phyloP scores from a whole-genome alignment of 2,329 filamentous ascomycete genomes.

The Geoglossum cookeanum region DNA sequence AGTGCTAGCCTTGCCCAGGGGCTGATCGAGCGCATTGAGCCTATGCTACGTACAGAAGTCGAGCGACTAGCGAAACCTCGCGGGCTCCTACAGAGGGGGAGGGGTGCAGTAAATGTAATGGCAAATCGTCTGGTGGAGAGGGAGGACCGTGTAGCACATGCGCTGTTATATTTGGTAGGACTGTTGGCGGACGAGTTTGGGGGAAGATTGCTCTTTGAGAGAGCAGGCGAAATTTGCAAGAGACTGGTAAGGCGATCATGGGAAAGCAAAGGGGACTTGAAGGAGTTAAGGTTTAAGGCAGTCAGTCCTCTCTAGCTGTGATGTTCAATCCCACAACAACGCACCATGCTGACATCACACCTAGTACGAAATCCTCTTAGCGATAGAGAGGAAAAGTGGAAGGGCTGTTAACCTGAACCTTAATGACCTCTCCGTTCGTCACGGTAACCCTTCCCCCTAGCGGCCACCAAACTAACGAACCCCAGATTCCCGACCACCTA shows the following conservation, averaged over 20 bases:
- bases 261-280: neutral
- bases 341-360: neutral
- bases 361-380: neutral
- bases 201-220: neutral
- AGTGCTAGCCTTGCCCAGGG: neutral
- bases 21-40: neutral
- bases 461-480: neutral
- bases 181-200: neutral
- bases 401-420: neutral
- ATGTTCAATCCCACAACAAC: neutral
- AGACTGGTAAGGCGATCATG: neutral
- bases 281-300: neutral
- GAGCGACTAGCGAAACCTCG: neutral
- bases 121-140: neutral
- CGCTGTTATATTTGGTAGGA: neutral
- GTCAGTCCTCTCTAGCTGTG: neutral
- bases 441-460: neutral
- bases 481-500: too few species aligned
- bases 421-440: neutral
- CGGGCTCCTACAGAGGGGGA: neutral
- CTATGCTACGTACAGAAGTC: neutral
- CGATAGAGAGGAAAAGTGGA: neutral
- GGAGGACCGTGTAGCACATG: neutral
- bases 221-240: neutral
- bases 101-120: neutral